A percentile compares a stretch with the other conserved stretches of the same genome.
phyloP scores from a whole-genome alignment of 176 grass and related monocot species.

The Musa troglodytarum region DNA sequence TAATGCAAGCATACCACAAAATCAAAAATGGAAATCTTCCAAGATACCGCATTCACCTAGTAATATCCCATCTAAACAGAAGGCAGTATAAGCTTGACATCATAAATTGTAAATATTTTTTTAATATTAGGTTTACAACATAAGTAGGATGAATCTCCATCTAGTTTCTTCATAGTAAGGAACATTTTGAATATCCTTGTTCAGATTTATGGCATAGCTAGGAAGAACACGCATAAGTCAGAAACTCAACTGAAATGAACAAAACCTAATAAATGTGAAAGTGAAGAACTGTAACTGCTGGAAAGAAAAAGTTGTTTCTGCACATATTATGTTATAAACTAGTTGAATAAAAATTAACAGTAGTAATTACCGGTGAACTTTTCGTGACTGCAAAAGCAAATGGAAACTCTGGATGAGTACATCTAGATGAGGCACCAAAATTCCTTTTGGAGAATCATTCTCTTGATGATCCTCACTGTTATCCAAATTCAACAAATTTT shows the following conservation, averaged over 20 bases:
- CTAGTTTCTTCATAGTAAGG: too few species aligned
- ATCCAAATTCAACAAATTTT: constrained; percentile 85
- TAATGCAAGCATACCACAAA: background rate
- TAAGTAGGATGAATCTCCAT: too few species aligned
- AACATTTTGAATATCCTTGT: background rate
- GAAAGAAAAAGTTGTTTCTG: background rate
- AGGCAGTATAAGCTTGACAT: background rate
- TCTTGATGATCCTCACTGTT: constrained; percentile 50
- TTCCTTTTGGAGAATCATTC: constrained; percentile 40
- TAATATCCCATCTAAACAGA: background rate
- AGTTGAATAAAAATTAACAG: background rate
- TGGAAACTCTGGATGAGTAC: constrained; percentile 68
- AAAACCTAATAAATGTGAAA: background rate
- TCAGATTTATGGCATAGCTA: background rate
- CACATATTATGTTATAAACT: background rate
- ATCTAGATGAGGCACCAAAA: constrained; percentile 73
- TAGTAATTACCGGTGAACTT: constrained; percentile 47
- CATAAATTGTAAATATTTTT: background rate
- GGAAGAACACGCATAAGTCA: background rate
- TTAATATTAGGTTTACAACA: too few species aligned
- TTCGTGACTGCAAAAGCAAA: constrained; percentile 64
- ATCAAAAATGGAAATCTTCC: background rate
- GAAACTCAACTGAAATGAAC: background rate
- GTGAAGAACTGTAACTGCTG: background rate
- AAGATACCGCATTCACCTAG: background rate